Percentiles rank a stretch among this genome's conserved stretches.
phyloP scores from a whole-genome alignment of 2,329 filamentous ascomycete genomes.

The Fusarium duplospermum region DNA sequence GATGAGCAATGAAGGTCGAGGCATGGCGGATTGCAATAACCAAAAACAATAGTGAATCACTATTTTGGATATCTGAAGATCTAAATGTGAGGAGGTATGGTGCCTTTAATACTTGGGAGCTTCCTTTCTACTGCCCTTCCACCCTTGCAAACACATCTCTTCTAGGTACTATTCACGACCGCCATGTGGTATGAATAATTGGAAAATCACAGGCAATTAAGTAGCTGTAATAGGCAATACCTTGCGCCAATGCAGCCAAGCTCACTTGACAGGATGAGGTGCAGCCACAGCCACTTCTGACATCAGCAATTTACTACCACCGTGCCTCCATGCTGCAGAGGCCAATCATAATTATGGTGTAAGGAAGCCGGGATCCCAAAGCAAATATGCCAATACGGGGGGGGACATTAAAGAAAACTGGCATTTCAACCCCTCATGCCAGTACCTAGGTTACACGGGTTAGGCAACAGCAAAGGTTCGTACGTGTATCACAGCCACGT shows the following conservation, averaged over 20 bases:
- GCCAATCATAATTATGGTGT: neutral
- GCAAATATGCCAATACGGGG: neutral
- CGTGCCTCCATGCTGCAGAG: neutral
- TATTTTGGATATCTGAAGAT: neutral
- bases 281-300: neutral
- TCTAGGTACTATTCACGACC: no score
- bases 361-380: neutral
- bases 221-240: neutral
- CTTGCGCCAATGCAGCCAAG: neutral
- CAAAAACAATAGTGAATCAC: neutral
- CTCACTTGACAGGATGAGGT: neutral
- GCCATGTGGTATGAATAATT: neutral
- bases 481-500: neutral
- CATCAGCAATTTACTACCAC: neutral
- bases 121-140: neutral
- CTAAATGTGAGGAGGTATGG: neutral
- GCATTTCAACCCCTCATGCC: neutral
- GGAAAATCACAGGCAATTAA: neutral
- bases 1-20: constrained; percentile 3
- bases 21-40: neutral
- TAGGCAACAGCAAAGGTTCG: neutral
- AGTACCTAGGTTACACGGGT: neutral
- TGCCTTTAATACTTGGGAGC: neutral
- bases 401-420: neutral
- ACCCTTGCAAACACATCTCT: no score